Evolutionary conservation across 2,329 filamentous ascomycete genomes (phyloP).

Genomic region (Hyphodiscus sp.): DNA sequence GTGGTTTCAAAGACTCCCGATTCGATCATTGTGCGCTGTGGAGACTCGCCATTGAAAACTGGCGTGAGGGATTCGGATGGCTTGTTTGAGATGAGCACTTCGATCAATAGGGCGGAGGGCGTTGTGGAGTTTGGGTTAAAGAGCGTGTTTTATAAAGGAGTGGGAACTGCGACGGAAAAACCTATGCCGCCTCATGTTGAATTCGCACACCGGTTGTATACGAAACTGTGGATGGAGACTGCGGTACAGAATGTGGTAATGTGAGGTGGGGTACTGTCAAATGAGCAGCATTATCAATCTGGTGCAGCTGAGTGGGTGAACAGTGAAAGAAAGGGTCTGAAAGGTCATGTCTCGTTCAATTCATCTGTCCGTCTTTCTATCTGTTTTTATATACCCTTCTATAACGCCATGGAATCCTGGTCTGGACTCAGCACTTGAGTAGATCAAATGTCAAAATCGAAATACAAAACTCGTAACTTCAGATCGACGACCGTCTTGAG

Average conservation of each 20-base stretch:
- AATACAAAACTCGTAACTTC: neutral
- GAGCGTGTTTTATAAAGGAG: conserved; percentile 52
- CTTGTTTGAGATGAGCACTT: conserved; percentile 58
- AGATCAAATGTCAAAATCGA: neutral
- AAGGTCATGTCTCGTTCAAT: neutral
- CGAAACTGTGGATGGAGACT: conserved; percentile 50
- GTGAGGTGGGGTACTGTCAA: conserved; percentile 2
- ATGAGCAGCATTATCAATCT: neutral
- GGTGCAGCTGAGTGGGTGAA: neutral
- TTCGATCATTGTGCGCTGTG: conserved; percentile 57
- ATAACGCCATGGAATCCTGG: neutral
- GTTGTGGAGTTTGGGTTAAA: conserved; percentile 59
- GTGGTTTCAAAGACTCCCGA: conserved; percentile 57
- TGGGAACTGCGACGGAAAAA: conserved; percentile 34
- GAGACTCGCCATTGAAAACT: conserved; percentile 54
- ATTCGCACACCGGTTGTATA: conserved; percentile 48
- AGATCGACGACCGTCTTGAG: neutral
- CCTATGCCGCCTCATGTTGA: conserved; percentile 42
- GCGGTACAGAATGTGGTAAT: conserved; percentile 29
- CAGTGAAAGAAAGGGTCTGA: neutral
- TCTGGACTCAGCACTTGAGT: neutral
- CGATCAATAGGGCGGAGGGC: conserved; percentile 53
- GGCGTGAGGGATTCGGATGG: conserved; percentile 55
- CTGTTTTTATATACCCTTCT: neutral
- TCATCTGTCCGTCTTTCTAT: neutral